Conservation (phyloP, 108 stramenopile species). For the Conticribra weissflogii region DNA sequence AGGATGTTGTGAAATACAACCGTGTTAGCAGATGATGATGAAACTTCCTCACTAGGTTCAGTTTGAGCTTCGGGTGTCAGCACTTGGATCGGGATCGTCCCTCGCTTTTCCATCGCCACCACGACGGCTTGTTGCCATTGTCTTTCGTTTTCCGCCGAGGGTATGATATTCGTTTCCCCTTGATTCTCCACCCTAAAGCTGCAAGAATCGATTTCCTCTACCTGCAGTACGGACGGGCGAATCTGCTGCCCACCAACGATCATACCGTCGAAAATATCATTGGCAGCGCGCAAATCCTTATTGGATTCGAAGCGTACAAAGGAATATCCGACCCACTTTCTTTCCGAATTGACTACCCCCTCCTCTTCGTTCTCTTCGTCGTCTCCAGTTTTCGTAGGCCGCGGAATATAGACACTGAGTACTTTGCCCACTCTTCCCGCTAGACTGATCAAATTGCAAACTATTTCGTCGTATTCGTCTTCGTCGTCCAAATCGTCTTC, state of each 20-base stretch:
- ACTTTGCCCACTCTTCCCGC: constrained; percentile 69
- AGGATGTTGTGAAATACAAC: constrained; percentile 66
- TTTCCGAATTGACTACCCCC: constrained; percentile 12
- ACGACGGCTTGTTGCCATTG: constrained; percentile 19
- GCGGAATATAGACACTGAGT: constrained; percentile 57
- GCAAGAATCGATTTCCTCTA: background rate
- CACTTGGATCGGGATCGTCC: constrained; percentile 2
- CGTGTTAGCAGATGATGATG: constrained; percentile 1
- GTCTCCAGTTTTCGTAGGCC: constrained; percentile 3
- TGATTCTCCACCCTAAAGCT: background rate
- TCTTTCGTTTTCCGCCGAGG: constrained; percentile 17
- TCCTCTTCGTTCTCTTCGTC: background rate
- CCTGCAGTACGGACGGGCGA: constrained; percentile 11
- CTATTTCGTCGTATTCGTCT: constrained; percentile 82
- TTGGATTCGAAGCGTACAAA: constrained; percentile 58
- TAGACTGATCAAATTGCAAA: constrained; percentile 61
- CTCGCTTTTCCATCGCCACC: constrained; percentile 2
- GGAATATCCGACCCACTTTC: constrained; percentile 36
- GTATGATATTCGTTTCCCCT: background rate
- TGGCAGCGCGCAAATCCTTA: constrained; percentile 60
- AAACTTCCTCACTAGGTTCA: background rate
- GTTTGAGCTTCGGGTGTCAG: background rate
- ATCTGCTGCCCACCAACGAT: constrained; percentile 61
- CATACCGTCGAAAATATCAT: constrained; percentile 67
- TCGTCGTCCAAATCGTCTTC: constrained; percentile 74